Base-by-base conservation (phyloP, 2,329 filamentous ascomycete genomes). In the Botrytis pseudocinerea region DNA sequence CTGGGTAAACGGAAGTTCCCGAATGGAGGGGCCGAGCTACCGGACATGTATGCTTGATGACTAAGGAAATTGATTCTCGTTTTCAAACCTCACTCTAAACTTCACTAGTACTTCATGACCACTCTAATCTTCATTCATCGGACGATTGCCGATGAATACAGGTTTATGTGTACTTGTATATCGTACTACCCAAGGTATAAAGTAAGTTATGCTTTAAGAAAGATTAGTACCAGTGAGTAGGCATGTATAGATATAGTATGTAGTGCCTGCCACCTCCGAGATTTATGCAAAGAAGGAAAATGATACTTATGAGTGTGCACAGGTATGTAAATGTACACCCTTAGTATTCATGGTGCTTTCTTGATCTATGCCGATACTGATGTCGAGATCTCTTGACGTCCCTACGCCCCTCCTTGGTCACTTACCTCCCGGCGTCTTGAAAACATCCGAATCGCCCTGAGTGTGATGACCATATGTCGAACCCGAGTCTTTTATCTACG, bases 1-100 rank as follows among this genome's bases (percentile, higher is more conserved):
- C n/a, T 57, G 51, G 38, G 25, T n/a, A 20, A 69, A 32, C 35
- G 65, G 48, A 57, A 68, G 32, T 57, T 68, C 10, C 64, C 65
- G 65, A 57, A 42, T 69, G 65, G 65, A 68, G 65, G 65, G 46
- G 65, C 65, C 48, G 65, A 57, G 65, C 51, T 57, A 7, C 51
- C 51, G 51, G 14, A 28, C 25, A 32, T 42, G 5, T 16, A 22
- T 51, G 20, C 1, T 32, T 44, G 65, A 40, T 69, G 65, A 69
- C 65, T 69, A 69, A 69, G 46, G 2, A 22, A 9, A 16, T 25
- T 42, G 25, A 25, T 7, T 22, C 14, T 28, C 18, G 10, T 32
- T 42, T 42, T n/a, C 64, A 20, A 6, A 40, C 46, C 64, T 66
- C 64, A 54, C 64, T 54, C 28, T 35, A 57, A 28, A 44, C 61